phyloP scores from a whole-genome alignment of 2,329 filamentous ascomycete species.

The Geosmithia flava region DNA sequence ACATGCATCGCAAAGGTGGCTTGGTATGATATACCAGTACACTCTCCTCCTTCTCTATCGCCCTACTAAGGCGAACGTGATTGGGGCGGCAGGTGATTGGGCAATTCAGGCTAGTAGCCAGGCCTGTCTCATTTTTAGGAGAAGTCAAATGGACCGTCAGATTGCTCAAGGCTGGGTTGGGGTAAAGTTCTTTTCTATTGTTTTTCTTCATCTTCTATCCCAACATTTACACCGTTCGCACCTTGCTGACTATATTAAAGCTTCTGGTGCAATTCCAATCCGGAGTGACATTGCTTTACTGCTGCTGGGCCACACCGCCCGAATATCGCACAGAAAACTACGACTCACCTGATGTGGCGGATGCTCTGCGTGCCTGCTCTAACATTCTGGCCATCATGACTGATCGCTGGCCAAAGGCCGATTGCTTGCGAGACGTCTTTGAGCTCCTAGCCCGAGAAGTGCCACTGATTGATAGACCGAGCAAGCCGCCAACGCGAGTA shows the following conservation, averaged over 20 bases:
- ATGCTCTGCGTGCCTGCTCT: conserved; percentile 20
- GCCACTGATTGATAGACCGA: conserved; percentile 4
- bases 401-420: conserved; percentile 19
- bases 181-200: conserved; percentile 3
- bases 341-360: conserved; percentile 13
- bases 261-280: conserved; percentile 18
- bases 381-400: conserved; percentile 21
- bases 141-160: conserved; percentile 13
- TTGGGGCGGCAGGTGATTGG: conserved; percentile 12
- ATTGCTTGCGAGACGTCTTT: conserved; percentile 19
- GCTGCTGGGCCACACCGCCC: conserved; percentile 20
- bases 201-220: neutral
- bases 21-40: conserved; percentile 17
- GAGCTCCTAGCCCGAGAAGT: conserved; percentile 16
- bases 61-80: conserved; percentile 9
- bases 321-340: conserved; percentile 14
- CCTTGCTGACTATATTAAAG: neutral
- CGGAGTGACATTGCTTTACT: conserved; percentile 20
- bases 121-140: conserved; percentile 14
- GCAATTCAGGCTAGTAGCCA: conserved; percentile 13
- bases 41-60: conserved; percentile 13
- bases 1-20: conserved; percentile 12
- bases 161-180: conserved; percentile 14
- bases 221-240: neutral
- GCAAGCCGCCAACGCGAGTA: conserved; percentile 3